phyloP scores from a whole-genome alignment of 352 stramenopile species.

The Phytophthora pinifolia region DNA sequence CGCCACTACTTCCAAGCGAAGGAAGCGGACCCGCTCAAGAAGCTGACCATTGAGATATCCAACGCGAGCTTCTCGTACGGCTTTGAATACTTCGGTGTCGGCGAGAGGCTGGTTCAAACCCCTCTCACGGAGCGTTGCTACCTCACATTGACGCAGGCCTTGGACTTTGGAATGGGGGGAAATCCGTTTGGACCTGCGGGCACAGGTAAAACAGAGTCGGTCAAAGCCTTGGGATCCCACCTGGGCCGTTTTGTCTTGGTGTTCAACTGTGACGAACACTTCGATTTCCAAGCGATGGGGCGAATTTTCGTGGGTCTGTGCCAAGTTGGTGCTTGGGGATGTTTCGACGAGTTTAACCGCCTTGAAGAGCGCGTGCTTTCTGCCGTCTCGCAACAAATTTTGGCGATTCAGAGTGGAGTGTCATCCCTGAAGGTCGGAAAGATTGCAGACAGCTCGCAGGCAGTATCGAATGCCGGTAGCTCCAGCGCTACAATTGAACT shows the following conservation, averaged over 20 bases:
- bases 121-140: constrained; percentile 99
- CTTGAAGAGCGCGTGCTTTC: constrained; percentile 99
- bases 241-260: constrained; percentile 99
- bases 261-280: constrained; percentile 99
- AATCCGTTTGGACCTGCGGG: constrained; percentile 99
- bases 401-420: constrained; percentile 98
- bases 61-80: constrained; percentile 99
- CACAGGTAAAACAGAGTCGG: constrained; percentile 99
- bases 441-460: constrained; percentile 25
- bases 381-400: constrained; percentile 99
- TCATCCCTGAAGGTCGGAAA: constrained; percentile 79
- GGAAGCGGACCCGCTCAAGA: constrained; percentile 86
- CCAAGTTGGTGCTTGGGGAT: constrained; percentile 99
- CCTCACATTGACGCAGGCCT: constrained; percentile 98
- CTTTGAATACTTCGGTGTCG: constrained; percentile 99
- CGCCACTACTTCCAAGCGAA: constrained; percentile 95
- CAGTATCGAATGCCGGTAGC: constrained; percentile 20
- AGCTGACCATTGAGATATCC: constrained; percentile 96
- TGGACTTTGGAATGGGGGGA: constrained; percentile 98
- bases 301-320: constrained; percentile 99
- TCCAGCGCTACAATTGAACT: constrained; percentile 90
- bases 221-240: constrained; percentile 99
- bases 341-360: constrained; percentile 99
- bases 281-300: constrained; percentile 99
- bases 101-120: constrained; percentile 99